Base-by-base conservation (phyloP, 1,284 basidiomycete species). In the Rhizopogon parksii region DNA sequence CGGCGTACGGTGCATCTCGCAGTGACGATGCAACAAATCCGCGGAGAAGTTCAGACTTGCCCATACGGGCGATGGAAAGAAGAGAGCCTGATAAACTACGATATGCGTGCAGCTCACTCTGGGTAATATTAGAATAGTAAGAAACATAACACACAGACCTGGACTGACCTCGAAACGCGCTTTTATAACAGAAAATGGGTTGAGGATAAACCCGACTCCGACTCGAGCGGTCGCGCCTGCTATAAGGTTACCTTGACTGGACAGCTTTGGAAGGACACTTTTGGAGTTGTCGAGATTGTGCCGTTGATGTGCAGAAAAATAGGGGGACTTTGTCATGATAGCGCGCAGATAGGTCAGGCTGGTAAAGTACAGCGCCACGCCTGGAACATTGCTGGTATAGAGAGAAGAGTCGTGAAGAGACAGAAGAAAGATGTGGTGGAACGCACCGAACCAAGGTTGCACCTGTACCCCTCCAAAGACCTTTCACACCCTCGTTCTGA, bases 1-100 rank as follows among this genome's bases (percentile, higher is more conserved):
- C 95, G 0, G 95, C 95, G 61, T 97, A 95, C 0, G 95, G 96
- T 2, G 95, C 95, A 65, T 99, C 95, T 35, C 95, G 79, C 19
- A 95, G 73, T 0, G 93, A 91, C 1, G 94, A 95, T 0, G 95
- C 92, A 30, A 90, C 68, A 61, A 96, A 90, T 0, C 95, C 95
- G 50, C 91, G 84, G 64, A 95, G 85, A 30, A 96, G 75, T 53
- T 93, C 94, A 34, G 82, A 77, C 2, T 91, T 80, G 0, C 95
- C 94, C 42, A 78, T 78, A 7, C 79, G 80, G 3, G 79, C 68
- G 19, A 97, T 79, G 1, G 80, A 75, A 4, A 71, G 53, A 50
- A 91, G 68, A 0, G 88, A 86, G 38, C 77, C 73, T 7, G 73
- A 64, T 15, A 95, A 69, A 38, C 80, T 85, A 45, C 74, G 71